phyloP scores from a whole-genome alignment of 2,329 filamentous ascomycete genomes.

The Periconia macrospinosa region DNA sequence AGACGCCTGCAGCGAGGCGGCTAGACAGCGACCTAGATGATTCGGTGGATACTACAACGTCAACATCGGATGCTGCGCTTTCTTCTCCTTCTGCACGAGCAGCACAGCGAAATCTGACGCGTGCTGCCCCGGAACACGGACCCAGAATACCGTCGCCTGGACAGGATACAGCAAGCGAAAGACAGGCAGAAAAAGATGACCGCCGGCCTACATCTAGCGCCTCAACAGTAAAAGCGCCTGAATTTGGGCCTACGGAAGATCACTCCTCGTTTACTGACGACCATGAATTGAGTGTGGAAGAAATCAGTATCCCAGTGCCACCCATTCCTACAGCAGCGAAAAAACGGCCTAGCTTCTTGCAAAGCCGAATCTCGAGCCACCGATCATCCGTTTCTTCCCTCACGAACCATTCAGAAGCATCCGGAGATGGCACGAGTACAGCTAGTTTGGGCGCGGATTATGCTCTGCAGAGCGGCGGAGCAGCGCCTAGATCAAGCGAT shows the following conservation, averaged over 20 bases:
- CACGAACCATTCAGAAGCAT: constrained; percentile 56
- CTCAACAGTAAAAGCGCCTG: constrained; percentile 43
- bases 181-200: constrained; percentile 18
- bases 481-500: constrained; percentile 55
- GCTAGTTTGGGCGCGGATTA: constrained; percentile 76
- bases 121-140: constrained; percentile 11
- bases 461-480: constrained; percentile 79
- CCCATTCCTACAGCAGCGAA: constrained; percentile 25
- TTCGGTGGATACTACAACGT: constrained; percentile 28
- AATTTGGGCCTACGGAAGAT: constrained; percentile 33
- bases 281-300: constrained; percentile 35
- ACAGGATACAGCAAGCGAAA: constrained; percentile 1
- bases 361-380: constrained; percentile 58
- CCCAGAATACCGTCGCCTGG: constrained; percentile 2
- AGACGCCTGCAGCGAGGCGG: constrained; percentile 41
- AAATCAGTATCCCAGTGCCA: constrained; percentile 20
- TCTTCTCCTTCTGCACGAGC: constrained; percentile 50
- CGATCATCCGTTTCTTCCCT: constrained; percentile 62
- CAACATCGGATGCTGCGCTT: constrained; percentile 37
- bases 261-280: constrained; percentile 30
- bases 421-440: constrained; percentile 70
- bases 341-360: constrained; percentile 59
- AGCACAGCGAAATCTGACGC: constrained; percentile 37
- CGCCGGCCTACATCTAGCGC: constrained; percentile 42
- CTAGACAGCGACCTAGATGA: constrained; percentile 27